A percentile compares a stretch with the other conserved stretches of the same genome.
phyloP scores from a whole-genome alignment of 176 grass and related monocot genomes.

The Eleusine coracana region DNA sequence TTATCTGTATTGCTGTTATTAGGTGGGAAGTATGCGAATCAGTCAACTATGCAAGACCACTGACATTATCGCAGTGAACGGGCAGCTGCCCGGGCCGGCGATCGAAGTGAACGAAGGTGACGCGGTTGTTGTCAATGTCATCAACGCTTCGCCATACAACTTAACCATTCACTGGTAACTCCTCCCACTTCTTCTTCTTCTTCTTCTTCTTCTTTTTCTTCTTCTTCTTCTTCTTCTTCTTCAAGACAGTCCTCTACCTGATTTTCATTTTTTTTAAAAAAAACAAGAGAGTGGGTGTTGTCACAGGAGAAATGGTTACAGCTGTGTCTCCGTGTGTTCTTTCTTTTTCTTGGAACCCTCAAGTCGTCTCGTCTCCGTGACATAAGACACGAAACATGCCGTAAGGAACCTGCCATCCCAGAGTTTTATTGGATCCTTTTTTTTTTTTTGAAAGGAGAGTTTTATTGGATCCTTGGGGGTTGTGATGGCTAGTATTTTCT shows the following conservation, averaged over 20 bases:
- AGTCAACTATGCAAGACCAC: slow-evolving; percentile 55
- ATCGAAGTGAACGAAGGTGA: slow-evolving; percentile 59
- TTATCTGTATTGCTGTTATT: slow-evolving; percentile 25
- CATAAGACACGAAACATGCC: slow-evolving; percentile 18
- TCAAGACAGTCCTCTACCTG: neutral
- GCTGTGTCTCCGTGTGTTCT: neutral
- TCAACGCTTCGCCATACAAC: slow-evolving; percentile 49
- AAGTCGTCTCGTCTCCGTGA: slow-evolving; percentile 17
- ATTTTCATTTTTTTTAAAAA: neutral
- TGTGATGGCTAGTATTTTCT: slow-evolving; percentile 9
- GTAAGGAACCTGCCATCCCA: slow-evolving; percentile 23
- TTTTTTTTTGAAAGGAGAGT: no score
- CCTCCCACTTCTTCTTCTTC: neutral
- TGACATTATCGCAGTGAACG: slow-evolving; percentile 57
- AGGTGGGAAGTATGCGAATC: slow-evolving; percentile 50
- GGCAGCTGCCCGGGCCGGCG: slow-evolving; percentile 52
- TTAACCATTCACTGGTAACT: slow-evolving; percentile 60
- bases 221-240: neutral
- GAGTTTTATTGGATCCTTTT: neutral
- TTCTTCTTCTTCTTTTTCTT: neutral
- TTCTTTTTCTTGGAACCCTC: neutral
- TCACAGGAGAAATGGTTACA: neutral
- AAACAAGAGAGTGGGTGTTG: neutral
- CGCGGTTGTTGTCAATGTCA: slow-evolving; percentile 41
- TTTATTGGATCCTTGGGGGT: neutral